These are phyloP conservation scores for Ascosphaera apis DNA, from an alignment of 2,329 filamentous ascomycete genomes.

Conservation along the genomic window DNA sequence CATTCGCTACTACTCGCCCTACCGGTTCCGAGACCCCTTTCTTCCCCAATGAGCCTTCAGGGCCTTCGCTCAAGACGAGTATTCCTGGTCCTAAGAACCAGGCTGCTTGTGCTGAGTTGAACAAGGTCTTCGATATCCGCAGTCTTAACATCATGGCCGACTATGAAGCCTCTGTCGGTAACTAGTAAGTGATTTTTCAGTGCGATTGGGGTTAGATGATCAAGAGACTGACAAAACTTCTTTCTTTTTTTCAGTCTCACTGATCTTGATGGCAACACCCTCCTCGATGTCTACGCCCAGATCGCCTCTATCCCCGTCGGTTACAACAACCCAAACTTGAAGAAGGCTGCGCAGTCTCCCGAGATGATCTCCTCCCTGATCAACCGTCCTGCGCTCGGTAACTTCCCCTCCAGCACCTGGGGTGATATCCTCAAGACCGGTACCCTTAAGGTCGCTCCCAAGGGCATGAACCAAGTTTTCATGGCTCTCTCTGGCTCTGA, in stretches of 20 bases:
- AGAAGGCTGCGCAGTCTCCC: conserved; percentile 44
- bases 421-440: conserved; percentile 55
- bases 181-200: conserved; percentile 33
- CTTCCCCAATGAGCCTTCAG: conserved; percentile 35
- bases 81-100: conserved; percentile 59
- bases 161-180: conserved; percentile 52
- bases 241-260: conserved; percentile 16
- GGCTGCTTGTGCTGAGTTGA: conserved; percentile 44
- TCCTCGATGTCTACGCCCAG: conserved; percentile 48
- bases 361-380: conserved; percentile 64
- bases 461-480: conserved; percentile 64
- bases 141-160: conserved; percentile 66
- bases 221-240: not conserved
- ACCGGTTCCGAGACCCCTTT: conserved; percentile 20
- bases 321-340: conserved; percentile 68
- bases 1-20: conserved; percentile 2
- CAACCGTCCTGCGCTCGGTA: conserved; percentile 73
- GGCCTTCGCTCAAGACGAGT: conserved; percentile 29
- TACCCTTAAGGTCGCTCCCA: conserved; percentile 60
- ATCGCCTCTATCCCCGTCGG: conserved; percentile 83
- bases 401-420: conserved; percentile 78
- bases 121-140: conserved; percentile 64
- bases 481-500: conserved; percentile 97
- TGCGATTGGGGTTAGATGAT: conserved; percentile 5
- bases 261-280: conserved; percentile 27